phyloP scores from a whole-genome alignment of 768 basidiomycete species.

The Rhizopogon salebrosus region DNA sequence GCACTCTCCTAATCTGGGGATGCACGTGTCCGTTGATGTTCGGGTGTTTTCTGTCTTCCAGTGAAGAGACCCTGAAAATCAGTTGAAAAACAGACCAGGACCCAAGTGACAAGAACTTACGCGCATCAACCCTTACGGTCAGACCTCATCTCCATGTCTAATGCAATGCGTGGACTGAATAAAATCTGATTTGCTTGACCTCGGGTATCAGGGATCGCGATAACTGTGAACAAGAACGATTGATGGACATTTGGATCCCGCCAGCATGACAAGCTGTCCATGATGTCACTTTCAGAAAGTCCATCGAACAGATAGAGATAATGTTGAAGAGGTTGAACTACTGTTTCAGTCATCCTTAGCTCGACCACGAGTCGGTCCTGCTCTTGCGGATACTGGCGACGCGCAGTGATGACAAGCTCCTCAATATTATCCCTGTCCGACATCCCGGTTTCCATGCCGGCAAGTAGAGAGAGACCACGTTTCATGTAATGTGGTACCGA shows the following conservation, averaged over 20 bases:
- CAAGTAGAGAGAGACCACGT: neutral
- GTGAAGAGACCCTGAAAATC: neutral
- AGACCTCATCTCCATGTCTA: neutral
- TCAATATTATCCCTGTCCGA: neutral
- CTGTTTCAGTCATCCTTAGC: neutral
- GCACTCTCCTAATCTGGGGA: no score
- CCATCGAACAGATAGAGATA: neutral
- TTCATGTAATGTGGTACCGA: neutral
- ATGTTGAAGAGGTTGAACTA: neutral
- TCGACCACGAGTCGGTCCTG: neutral
- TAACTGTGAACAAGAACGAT: neutral
- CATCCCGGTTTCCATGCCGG: no score
- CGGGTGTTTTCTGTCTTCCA: no score
- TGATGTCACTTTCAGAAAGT: neutral
- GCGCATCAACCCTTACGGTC: neutral
- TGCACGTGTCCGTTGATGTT: no score
- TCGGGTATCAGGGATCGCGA: neutral
- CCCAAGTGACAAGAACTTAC: neutral
- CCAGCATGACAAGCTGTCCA: neutral
- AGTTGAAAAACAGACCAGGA: neutral
- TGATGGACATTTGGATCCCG: neutral
- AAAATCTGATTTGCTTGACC: neutral
- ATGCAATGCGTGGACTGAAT: neutral
- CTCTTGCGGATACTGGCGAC: neutral
- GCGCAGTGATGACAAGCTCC: neutral